Evolutionary conservation across 1,139 yeast genomes (phyloP).

Genomic region (Blastobotrys serpentis): DNA sequence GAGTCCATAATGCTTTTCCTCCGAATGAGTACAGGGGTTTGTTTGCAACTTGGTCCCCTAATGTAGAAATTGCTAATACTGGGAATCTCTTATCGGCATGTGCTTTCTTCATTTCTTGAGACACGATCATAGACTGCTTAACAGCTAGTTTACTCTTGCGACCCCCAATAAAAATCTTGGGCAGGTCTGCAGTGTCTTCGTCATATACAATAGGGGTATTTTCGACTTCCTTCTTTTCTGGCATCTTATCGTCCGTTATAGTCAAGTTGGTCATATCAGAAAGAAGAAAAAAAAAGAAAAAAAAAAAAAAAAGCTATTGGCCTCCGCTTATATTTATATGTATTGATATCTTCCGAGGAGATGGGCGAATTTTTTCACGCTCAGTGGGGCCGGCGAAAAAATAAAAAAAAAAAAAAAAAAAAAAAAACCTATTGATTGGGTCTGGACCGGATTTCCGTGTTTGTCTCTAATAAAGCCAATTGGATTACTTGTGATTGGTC

Average conservation of each 20-base stretch:
- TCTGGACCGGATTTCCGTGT: not conserved
- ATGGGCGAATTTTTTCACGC: constrained; percentile 1
- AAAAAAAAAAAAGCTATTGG: not conserved
- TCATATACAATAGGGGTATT: constrained; percentile 8
- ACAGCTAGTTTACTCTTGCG: constrained; percentile 87
- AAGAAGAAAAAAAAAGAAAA: not conserved
- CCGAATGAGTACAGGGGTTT: constrained; percentile 92
- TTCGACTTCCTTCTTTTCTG: constrained; percentile 4
- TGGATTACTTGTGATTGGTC: not conserved
- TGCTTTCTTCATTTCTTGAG: constrained; percentile 52
- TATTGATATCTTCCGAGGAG: not conserved
- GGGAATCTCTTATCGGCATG: constrained; percentile 68
- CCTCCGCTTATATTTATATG: not conserved
- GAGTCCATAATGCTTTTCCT: constrained; percentile 95
- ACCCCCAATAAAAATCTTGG: constrained; percentile 63
- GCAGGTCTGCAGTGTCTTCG: constrained; percentile 11
- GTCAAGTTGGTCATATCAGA: not conserved
- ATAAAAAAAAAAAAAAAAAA: too few relatives aligned
- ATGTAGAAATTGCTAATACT: constrained; percentile 75
- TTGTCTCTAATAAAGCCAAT: not conserved
- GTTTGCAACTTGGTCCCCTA: constrained; percentile 85
- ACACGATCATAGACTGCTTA: constrained; percentile 76
- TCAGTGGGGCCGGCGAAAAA: constrained; percentile 5
- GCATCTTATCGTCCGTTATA: not conserved
- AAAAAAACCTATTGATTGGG: not conserved